Conservation (phyloP, 140 eudicot species). For the Artemisia princeps region DNA sequence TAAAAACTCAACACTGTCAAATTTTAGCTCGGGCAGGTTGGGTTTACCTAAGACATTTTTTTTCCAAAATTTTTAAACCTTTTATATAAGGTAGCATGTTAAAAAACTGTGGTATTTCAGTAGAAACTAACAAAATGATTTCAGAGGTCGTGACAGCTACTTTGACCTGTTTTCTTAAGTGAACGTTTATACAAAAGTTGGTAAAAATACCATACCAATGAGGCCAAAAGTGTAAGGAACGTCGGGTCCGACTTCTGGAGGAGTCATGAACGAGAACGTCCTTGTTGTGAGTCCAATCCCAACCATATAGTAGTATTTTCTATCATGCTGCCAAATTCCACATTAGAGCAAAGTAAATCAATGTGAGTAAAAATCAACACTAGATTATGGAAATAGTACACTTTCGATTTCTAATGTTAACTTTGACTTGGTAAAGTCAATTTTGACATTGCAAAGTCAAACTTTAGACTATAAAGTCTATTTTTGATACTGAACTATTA, state of each 20-base stretch:
- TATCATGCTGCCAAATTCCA: conserved; percentile 36
- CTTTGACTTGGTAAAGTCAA: no score
- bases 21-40: background rate
- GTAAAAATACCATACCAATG: conserved; percentile 37
- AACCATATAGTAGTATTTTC: conserved; percentile 52
- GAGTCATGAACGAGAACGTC: conserved; percentile 55
- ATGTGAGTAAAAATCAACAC: background rate
- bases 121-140: no score
- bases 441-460: no score
- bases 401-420: no score
- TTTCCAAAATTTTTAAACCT: no score
- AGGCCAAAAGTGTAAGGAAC: conserved; percentile 68
- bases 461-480: background rate
- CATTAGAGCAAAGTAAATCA: background rate
- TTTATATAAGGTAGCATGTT: no score
- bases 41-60: background rate
- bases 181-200: background rate
- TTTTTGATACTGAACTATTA: conserved; percentile 13
- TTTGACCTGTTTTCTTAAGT: no score
- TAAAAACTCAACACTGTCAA: background rate
- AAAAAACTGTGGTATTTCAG: no score
- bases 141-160: no score
- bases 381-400: no score
- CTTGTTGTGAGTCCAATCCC: conserved; percentile 44
- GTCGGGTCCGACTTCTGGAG: conserved; percentile 67